Base-by-base conservation (phyloP, 352 stramenopile species). In the Phytopythium aichiense region DNA sequence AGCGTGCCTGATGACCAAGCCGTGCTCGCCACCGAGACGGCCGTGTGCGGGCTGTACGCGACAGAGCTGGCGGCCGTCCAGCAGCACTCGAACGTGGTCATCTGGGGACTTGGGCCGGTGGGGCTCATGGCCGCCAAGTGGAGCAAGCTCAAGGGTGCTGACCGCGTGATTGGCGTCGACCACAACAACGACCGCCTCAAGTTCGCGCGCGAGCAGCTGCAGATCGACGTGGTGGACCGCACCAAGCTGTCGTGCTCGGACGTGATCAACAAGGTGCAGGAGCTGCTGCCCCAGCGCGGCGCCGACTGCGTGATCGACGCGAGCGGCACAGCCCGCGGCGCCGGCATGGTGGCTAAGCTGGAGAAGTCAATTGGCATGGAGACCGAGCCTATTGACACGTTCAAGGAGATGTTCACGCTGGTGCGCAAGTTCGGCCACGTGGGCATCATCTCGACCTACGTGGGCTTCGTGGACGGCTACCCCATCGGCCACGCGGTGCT, bases 51-150 rank as follows among this genome's bases (percentile, higher is more conserved):
- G 9, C 68, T 92, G 43, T 81, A 92, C 57, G 84, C 82, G 35
- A 74, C 83, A 0, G 73, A 89, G 25, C 71, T 80, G 54, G 84
- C 75, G 22, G 61, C 77, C 7, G 74, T 91, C 40, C 69, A 77
- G 52, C 49, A 70, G 23, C 68, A 64, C 28, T 74, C 87, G 45
- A 61, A 53, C 9, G 82, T 89, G 35, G 79, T 89, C 11, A 81
- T 91, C 68, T 91, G 82, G 82, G 82, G 82, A 0, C 67, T 91
- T 28, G 82, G 81, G 0, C 77, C 81, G 13, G 73, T 91, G 11
- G 81, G 81, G 1, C 56, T 91, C 7, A 75, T 83, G 68, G 63
- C 71, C 7, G 77, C 73, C 15, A 59, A 88, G 58, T 89, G 79
- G 81, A 76, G 74, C 66, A 84, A 88, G 68, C 48, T 89, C 37